phyloP scores from a whole-genome alignment of 2,329 filamentous ascomycete genomes.

The Triangularia setosa region DNA sequence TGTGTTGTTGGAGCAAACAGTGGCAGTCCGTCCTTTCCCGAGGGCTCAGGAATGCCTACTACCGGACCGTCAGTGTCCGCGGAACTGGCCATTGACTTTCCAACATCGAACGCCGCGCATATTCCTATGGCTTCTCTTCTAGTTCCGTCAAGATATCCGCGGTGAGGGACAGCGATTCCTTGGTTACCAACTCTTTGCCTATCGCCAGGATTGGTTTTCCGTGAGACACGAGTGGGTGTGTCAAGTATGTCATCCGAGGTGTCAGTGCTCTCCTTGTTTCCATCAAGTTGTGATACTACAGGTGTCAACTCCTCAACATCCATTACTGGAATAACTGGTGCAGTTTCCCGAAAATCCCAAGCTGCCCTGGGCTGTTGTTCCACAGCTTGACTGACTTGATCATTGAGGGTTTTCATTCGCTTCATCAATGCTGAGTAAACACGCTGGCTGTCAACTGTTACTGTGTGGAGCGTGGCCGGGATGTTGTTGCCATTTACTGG shows the following conservation, averaged over 20 bases:
- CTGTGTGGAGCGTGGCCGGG: conserved; percentile 20
- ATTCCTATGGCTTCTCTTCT: conserved; percentile 4
- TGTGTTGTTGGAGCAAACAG: not conserved
- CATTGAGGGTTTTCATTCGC: conserved; percentile 42
- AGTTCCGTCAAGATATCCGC: not conserved
- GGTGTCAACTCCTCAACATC: not conserved
- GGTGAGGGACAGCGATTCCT: not conserved
- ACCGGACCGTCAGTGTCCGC: not conserved
- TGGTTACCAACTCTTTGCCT: not conserved
- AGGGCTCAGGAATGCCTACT: not conserved
- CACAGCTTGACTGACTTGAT: conserved; percentile 22
- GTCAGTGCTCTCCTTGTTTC: not conserved
- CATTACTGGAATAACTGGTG: not conserved
- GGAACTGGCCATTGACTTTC: conserved; percentile 4
- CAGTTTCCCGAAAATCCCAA: not conserved
- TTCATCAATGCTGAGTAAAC: conserved; percentile 64
- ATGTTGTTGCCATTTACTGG: conserved; percentile 15
- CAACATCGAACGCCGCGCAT: conserved; percentile 3
- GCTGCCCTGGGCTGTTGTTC: conserved; percentile 18
- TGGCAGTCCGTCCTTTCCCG: conserved; percentile 1
- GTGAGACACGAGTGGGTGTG: not conserved
- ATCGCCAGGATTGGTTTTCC: not conserved
- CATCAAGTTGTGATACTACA: not conserved
- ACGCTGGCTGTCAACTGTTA: conserved; percentile 50
- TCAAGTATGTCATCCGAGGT: not conserved